A percentile compares a stretch with the other conserved stretches of the same genome.
phyloP scores from a whole-genome alignment of 2,329 filamentous ascomycete species.

The Penicillium sp. region DNA sequence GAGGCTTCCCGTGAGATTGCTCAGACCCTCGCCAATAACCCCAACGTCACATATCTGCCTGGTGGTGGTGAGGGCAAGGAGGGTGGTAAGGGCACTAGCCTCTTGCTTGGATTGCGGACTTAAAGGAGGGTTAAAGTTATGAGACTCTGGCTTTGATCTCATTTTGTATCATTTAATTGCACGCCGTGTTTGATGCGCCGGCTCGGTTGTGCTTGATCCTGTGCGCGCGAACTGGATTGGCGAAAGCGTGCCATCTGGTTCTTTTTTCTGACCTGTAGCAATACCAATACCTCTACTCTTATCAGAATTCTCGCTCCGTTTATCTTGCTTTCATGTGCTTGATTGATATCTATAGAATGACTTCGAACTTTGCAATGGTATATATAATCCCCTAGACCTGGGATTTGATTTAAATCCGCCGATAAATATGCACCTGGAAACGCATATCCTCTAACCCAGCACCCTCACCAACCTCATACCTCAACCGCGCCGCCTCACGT shows the following conservation, averaged over 20 bases:
- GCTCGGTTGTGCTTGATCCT: constrained; percentile 30
- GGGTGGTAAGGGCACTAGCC: constrained; percentile 64
- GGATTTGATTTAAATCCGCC: constrained; percentile 31
- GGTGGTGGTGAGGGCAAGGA: constrained; percentile 64
- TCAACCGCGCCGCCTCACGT: constrained; percentile 59
- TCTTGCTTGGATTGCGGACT: constrained; percentile 66
- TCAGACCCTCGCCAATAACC: constrained; percentile 81
- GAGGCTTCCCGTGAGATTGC: constrained; percentile 97
- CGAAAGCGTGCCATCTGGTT: constrained; percentile 18
- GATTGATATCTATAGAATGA: neutral
- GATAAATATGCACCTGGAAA: constrained; percentile 87
- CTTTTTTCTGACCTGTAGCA: constrained; percentile 25
- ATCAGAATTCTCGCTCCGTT: neutral
- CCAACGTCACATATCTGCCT: constrained; percentile 93
- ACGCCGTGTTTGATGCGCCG: constrained; percentile 22
- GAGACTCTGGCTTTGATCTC: constrained; percentile 4
- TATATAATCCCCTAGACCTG: neutral
- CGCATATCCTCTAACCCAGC: constrained; percentile 92
- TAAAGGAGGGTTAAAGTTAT: constrained; percentile 27
- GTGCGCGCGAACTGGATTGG: constrained; percentile 28
- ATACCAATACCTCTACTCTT: constrained; percentile 29
- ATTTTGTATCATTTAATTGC: constrained; percentile 29
- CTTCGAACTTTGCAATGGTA: neutral
- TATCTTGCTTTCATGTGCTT: neutral
- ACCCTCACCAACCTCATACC: constrained; percentile 84